Conservation (phyloP, 805 yeast genomes). For the Hemisphaericaspora nanyangensis region DNA sequence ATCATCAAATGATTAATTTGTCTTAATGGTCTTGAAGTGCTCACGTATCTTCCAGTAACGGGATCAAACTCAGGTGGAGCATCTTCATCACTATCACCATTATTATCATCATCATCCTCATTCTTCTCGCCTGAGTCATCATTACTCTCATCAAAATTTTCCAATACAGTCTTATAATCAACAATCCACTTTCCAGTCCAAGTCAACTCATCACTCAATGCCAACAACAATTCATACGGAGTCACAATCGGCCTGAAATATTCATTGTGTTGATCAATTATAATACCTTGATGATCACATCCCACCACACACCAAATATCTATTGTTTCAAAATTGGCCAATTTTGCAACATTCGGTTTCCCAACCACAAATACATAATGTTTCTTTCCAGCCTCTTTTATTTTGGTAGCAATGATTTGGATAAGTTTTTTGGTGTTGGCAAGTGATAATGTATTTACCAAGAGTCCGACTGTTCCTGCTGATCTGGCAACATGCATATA, state of each 20-base stretch:
- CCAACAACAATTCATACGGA: constrained; percentile 84
- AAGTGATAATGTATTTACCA: constrained; percentile 85
- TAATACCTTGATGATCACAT: constrained; percentile 90
- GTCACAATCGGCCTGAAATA: constrained; percentile 90
- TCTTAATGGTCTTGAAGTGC: constrained; percentile 73
- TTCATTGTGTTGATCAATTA: constrained; percentile 73
- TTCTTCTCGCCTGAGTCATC: constrained; percentile 26
- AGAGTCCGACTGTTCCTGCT: constrained; percentile 87
- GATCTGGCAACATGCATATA: constrained; percentile 85
- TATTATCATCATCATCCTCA: constrained; percentile 11
- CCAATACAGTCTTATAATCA: constrained; percentile 59
- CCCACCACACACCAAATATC: constrained; percentile 95
- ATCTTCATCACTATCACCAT: constrained; percentile 33
- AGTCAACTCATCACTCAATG: constrained; percentile 66
- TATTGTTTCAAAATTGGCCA: constrained; percentile 92
- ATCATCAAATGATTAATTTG: constrained; percentile 61
- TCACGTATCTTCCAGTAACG: constrained; percentile 74
- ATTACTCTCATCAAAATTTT: constrained; percentile 33
- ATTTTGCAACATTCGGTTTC: constrained; percentile 93
- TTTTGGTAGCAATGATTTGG: constrained; percentile 54
- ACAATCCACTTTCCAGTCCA: constrained; percentile 97
- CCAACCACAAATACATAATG: constrained; percentile 95
- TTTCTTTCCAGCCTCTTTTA: constrained; percentile 78
- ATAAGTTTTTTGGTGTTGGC: constrained; percentile 68
- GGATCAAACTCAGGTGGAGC: constrained; percentile 80